Percentiles rank a stretch among this genome's conserved stretches.
Conservation (phyloP, 345 rosid species). For the Iberis pinnata region DNA sequence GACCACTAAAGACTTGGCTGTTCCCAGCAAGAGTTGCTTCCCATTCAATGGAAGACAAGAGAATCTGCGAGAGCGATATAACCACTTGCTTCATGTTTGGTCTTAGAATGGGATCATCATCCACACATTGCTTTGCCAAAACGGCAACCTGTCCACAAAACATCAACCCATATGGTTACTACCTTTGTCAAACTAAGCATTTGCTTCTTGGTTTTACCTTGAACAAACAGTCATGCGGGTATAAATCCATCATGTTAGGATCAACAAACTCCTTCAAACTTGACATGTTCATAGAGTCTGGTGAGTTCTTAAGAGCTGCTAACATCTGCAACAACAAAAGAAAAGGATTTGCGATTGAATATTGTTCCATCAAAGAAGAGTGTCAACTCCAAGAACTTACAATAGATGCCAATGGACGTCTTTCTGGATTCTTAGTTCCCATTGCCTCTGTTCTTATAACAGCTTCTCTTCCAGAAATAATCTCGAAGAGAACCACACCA, state of each 20-base stretch:
- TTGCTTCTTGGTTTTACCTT: conserved; percentile 45
- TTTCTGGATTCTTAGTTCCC: conserved; percentile 54
- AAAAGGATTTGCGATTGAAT: neutral
- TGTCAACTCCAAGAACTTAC: conserved; percentile 42
- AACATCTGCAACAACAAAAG: conserved; percentile 52
- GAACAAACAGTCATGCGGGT: conserved; percentile 88
- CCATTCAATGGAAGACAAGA: conserved; percentile 90
- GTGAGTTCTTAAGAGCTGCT: conserved; percentile 58
- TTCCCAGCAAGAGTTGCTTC: conserved; percentile 97
- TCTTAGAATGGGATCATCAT: conserved; percentile 79
- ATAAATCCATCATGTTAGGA: conserved; percentile 72
- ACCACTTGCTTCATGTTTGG: conserved; percentile 98
- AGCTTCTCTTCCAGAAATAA: conserved; percentile 85
- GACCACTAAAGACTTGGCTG: conserved; percentile 95
- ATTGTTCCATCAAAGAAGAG: conserved; percentile 13
- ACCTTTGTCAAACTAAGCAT: neutral
- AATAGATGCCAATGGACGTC: conserved; percentile 75
- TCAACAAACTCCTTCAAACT: conserved; percentile 68
- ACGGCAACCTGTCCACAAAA: conserved; percentile 51
- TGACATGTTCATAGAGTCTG: conserved; percentile 64
- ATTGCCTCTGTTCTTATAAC: conserved; percentile 59
- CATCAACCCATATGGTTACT: neutral
- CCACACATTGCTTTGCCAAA: conserved; percentile 90
- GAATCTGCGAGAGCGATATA: conserved; percentile 79
- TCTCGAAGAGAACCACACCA: conserved; percentile 89